Evolutionary conservation across 768 basidiomycete species (phyloP), one percentile per base, ranked within the genome.

Genomic region (Sarcomyxa edulis): DNA sequence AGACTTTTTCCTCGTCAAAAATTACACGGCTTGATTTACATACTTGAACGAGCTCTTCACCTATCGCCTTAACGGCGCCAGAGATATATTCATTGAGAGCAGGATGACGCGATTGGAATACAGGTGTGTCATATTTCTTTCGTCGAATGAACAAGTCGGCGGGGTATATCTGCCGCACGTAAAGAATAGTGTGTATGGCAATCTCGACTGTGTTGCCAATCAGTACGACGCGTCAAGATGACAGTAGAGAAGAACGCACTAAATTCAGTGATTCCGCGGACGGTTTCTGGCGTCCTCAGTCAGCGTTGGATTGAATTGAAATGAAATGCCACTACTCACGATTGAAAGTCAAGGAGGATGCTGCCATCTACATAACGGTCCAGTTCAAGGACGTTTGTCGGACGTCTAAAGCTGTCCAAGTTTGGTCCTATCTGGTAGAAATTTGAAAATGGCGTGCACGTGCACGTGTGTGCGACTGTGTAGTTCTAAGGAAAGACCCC

Each of bases 51-150:
- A 96, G 68, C 56, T 95, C 91, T 32, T 88, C 85, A 14, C 73
- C 70, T 20, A 93, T 59, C n/a, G 88, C 83, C 51, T 83, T 84
- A 41, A 92, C 71, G 2, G 89, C 84, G 14, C 86, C 85, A n/a
- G 88, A 77, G 40, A 98, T 84, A 55, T 96, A 98, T 31, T 84
- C 80, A 46, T 88, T 85, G 37, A 98, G 67, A 28, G 76, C 76
- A 2, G 93, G 92, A 55, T 94, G 89, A n/a, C 93, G 79, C 3
- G 89, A 91, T 62, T 96, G 92, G 54, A 81, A 97, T 7, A 95
- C 90, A 0, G 90, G 86, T 0, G 84, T 84, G 43, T 90, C 81
- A 58, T 93, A 96, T 56, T 92, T 93, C 64, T 85, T 86, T 40
- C 88, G 73, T 28, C 91, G 74, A 26, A 85, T 71, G 55, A 98